Base-by-base conservation (phyloP, 176 grass and related monocot genomes). In the Musa troglodytarum region DNA sequence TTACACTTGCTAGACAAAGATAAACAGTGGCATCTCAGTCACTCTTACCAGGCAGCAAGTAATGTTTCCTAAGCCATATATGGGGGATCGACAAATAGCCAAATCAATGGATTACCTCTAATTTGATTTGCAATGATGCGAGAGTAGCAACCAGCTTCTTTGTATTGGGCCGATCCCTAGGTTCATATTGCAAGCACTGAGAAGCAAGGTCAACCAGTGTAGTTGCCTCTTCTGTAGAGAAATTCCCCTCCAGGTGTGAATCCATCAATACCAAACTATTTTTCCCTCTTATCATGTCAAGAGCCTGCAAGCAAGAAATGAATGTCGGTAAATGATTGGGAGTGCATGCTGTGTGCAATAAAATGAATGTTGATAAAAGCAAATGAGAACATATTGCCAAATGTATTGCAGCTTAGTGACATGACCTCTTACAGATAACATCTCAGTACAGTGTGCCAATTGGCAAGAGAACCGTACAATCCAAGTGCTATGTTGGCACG, bases 231-330 rank as follows among this genome's bases (percentile, higher is more conserved):
- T 98, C 88, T 9, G 84, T 89, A 14, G 94, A 87, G 75, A 93
- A 93, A 14, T 93, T 91, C 14, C 94, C 94, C 61, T 98, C 94
- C 74, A 98, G 63, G 88, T 98, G 94, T 70, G 94, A 98, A 72
- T 98, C 94, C 94, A 98, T 89, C 54, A 98, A 54, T 43, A 86
- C 49, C 55, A 80, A 77, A 53, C 86, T 83, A 68, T 91, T 85
- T 58, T 88, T 87, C 34, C 73, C 79, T 78, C 83, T 85, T 77
- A 98, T 98, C 94, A 98, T 91, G 28, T 98, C 94, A 78, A 89
- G 84, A 74, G 94, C 94, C 94, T 98, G 80, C 64, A 67, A 43
- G 13, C 49, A 83, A 59, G 17, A 80, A 78, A 57, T 57, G 3
- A 57, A 57, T 16, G 56, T 63, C 10, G 2, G 16, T 49, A 17